These are phyloP conservation scores for Heterobasidion occidentale DNA, from an alignment of 1,284 basidiomycete species.

Conservation along the genomic window DNA sequence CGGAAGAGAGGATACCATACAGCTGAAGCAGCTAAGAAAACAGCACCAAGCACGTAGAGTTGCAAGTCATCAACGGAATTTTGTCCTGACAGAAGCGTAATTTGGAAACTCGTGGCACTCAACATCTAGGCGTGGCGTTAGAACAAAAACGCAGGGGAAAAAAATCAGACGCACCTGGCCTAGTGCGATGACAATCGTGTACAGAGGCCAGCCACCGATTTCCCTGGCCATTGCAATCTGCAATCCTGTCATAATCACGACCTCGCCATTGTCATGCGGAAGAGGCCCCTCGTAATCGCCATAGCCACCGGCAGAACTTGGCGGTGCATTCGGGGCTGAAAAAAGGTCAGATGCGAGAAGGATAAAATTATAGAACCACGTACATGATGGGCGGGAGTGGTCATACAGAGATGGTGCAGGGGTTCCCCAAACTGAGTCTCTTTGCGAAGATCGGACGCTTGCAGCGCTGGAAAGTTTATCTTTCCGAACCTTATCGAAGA, in stretches of 20 bases:
- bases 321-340: constrained; percentile 46
- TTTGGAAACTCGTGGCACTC: constrained; percentile 90
- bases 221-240: constrained; percentile 78
- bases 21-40: constrained; percentile 79
- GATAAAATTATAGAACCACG: constrained; percentile 19
- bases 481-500: constrained; percentile 84
- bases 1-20: constrained; percentile 92
- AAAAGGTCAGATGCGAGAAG: constrained; percentile 10
- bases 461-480: constrained; percentile 77
- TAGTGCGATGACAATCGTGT: constrained; percentile 79
- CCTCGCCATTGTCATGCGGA: constrained; percentile 42
- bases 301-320: constrained; percentile 35
- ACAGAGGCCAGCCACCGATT: constrained; percentile 80
- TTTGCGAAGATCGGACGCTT: constrained; percentile 69
- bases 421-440: constrained; percentile 80
- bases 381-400: constrained; percentile 66
- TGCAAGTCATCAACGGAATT: constrained; percentile 77
- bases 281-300: constrained; percentile 35
- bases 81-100: constrained; percentile 79
- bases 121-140: constrained; percentile 45
- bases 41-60: constrained; percentile 82
- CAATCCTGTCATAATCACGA: constrained; percentile 67
- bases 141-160: neutral
- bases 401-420: constrained; percentile 57
- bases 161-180: constrained; percentile 54